phyloP scores from a whole-genome alignment of 768 basidiomycete genomes.

The Xanthoconium stramineum region DNA sequence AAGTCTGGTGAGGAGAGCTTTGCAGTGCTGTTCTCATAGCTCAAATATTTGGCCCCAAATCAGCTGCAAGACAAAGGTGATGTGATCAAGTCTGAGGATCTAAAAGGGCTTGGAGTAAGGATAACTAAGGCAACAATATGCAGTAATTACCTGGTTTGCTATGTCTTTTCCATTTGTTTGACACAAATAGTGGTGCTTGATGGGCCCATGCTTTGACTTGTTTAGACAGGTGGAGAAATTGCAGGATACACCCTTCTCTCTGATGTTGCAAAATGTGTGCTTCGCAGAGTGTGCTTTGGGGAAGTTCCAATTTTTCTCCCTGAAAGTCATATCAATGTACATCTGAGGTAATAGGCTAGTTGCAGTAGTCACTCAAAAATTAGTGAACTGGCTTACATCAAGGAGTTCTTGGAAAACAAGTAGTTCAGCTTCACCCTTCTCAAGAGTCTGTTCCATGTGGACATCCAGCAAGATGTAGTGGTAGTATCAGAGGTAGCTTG shows the following conservation, averaged over 20 bases:
- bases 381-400: neutral
- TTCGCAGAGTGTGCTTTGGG: neutral
- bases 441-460: neutral
- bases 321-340: neutral
- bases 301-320: neutral
- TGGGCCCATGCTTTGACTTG: neutral
- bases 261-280: neutral
- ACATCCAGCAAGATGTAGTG: neutral
- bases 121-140: neutral
- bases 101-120: neutral
- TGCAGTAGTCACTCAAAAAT: neutral
- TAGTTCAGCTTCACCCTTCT: neutral
- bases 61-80: neutral
- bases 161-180: neutral
- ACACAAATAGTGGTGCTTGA: neutral
- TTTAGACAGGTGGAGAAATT: neutral
- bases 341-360: neutral
- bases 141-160: neutral
- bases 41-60: neutral
- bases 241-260: neutral
- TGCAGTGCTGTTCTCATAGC: neutral
- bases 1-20: neutral
- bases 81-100: neutral
- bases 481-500: neutral
- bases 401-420: neutral